Evolutionary conservation across 805 yeast genomes (phyloP).

Genomic region (Starmera amethionina): DNA sequence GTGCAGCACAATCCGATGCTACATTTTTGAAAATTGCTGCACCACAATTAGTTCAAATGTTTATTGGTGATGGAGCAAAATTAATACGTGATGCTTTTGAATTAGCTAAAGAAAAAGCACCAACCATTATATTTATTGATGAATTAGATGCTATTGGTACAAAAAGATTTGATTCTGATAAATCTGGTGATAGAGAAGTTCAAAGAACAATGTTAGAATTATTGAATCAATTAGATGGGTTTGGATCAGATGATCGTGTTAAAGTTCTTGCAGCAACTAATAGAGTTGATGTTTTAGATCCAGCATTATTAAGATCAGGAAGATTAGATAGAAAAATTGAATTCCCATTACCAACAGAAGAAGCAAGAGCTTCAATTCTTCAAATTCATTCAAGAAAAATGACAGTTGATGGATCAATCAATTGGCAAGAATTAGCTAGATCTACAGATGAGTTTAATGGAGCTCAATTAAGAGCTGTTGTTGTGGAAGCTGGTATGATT

Average conservation of each 20-base stretch:
- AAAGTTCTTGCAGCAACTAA: slow-evolving; percentile 97
- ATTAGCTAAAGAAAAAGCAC: slow-evolving; percentile 95
- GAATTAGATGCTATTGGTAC: slow-evolving; percentile 99
- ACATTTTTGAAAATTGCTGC: slow-evolving; percentile 95
- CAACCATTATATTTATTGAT: slow-evolving; percentile 94
- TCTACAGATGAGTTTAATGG: slow-evolving; percentile 98
- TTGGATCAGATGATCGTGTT: slow-evolving; percentile 93
- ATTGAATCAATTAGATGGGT: slow-evolving; percentile 95
- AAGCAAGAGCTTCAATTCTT: slow-evolving; percentile 91
- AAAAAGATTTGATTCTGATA: slow-evolving; percentile 93
- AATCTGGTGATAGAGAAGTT: slow-evolving; percentile 96
- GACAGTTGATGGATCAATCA: slow-evolving; percentile 84
- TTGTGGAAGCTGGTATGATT: slow-evolving; percentile 99
- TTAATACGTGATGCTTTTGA: slow-evolving; percentile 96
- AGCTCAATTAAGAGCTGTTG: slow-evolving; percentile 97
- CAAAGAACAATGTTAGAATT: slow-evolving; percentile 99
- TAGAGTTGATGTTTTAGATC: slow-evolving; percentile 95
- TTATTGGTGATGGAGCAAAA: slow-evolving; percentile 98
- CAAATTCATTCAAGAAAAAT: slow-evolving; percentile 97
- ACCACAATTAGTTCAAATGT: slow-evolving; percentile 97
- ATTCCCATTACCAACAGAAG: slow-evolving; percentile 96
- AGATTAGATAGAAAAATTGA: slow-evolving; percentile 96
- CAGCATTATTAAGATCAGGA: slow-evolving; percentile 96
- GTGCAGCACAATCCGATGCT: slow-evolving; percentile 98
- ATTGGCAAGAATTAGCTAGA: slow-evolving; percentile 97